Evolutionary conservation across 2,329 filamentous ascomycete species (phyloP), one percentile per base, ranked within the genome.

Genomic region (Neopestalotiopsis clavispora): DNA sequence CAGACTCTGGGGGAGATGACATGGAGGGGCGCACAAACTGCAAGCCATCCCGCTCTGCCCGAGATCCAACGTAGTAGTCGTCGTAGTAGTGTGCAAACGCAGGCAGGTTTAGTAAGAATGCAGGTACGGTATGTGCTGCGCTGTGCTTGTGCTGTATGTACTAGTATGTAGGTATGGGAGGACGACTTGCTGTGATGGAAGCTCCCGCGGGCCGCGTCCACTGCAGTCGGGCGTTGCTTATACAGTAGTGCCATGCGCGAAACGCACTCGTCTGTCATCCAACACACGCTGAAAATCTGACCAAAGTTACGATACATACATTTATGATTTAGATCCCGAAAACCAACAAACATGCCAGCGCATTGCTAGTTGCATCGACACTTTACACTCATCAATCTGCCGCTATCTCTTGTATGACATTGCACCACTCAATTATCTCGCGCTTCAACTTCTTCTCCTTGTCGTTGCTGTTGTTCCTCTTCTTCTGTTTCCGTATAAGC

Each of bases 1-100:
- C 59, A n/a, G 30, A 62, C 20, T 64, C 61, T 64, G 61, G 61
- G 61, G 61, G 59, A 62, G 32, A 40, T 62, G 14, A 62, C 57
- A 59, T 59, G 23, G 57, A 30, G 32, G 61, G 61, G 61, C 38
- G 20, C 57, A 30, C 23, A 28, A 28, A 28, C 42, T 64, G 61
- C 61, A 64, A 52, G 57, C 57, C 57, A 30, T 30, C 57, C 57
- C 23, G 57, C 57, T 52, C 45, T n/a, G 45, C 45, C 45, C 45
- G 45, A 52, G 45, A 52, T 52, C 45, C n/a, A 20, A 17, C 4
- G 45, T 23, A 52, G 10, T 20, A 52, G 45, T 52, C 45, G 45
- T 20, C 4, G 17, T n/a, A 3, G 45, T 52, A 52, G 45, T 52
- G n/a, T 23, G 45, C 45, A 52, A 52, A 52, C 45, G 45, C 45